Percentiles rank a stretch among this genome's conserved stretches.
Conservation (phyloP, 2,329 filamentous ascomycete species). For the Aureobasidium melanogenum region DNA sequence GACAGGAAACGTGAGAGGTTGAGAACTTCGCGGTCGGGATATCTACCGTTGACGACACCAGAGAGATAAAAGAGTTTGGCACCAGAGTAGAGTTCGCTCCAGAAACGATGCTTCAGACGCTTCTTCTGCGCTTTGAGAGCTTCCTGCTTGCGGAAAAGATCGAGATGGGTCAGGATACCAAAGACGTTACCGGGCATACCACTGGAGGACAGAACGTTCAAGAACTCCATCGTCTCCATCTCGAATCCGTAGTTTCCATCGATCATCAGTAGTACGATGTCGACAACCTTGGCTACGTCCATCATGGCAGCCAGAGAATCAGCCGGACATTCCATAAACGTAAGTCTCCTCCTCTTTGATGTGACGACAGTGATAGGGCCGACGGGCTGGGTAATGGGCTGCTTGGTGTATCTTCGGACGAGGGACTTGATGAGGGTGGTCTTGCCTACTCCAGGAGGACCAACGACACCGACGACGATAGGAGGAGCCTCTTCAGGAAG, state of each 20-base stretch:
- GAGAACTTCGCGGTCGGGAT: constrained; percentile 92
- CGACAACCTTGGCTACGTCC: constrained; percentile 91
- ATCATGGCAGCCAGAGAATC: constrained; percentile 94
- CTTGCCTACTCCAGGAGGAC: constrained; percentile 88
- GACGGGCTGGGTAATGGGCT: constrained; percentile 79
- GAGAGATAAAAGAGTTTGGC: constrained; percentile 96
- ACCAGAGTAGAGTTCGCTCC: constrained; percentile 94
- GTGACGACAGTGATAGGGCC: constrained; percentile 95
- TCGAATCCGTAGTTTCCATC: constrained; percentile 98
- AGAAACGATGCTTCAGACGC: constrained; percentile 86
- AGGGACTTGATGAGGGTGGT: constrained; percentile 92
- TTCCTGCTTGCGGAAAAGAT: constrained; percentile 90
- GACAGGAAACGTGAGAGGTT: constrained; percentile 92
- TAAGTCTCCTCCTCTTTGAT: constrained; percentile 87
- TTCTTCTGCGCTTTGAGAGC: constrained; percentile 92
- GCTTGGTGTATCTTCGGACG: constrained; percentile 89
- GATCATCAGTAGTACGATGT: constrained; percentile 96
- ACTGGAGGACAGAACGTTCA: constrained; percentile 85
- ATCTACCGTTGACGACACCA: constrained; percentile 91
- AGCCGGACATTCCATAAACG: constrained; percentile 92
- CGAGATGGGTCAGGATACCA: constrained; percentile 89
- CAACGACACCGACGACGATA: constrained; percentile 86
- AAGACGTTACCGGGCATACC: constrained; percentile 99
- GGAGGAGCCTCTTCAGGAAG: constrained; percentile 92
- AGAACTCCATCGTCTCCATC: constrained; percentile 99